Percentiles rank a stretch among this genome's conserved stretches.
phyloP scores from a whole-genome alignment of 768 basidiomycete genomes.

The Stropharia rugosoannulata region DNA sequence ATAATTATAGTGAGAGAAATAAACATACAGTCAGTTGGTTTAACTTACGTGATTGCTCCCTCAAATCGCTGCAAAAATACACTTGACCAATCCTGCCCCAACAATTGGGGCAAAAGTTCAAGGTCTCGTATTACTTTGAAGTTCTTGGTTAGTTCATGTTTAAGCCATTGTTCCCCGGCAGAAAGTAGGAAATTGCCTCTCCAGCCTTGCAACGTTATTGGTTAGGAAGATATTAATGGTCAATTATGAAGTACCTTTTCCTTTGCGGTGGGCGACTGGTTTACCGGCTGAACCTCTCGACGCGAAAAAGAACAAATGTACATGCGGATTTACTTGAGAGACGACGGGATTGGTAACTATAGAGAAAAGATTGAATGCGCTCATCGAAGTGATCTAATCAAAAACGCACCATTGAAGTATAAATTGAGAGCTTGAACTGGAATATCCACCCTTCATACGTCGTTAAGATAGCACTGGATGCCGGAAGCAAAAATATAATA shows the following conservation, averaged over 20 bases:
- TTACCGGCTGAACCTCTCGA: slow-evolving; percentile 86
- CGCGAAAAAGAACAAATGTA: slow-evolving; percentile 95
- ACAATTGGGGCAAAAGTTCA: slow-evolving; percentile 88
- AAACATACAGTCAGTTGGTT: slow-evolving; percentile 49
- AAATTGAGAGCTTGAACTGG: slow-evolving; percentile 85
- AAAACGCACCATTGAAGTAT: slow-evolving; percentile 74
- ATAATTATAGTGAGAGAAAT: slow-evolving; percentile 1
- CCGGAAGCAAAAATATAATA: slow-evolving; percentile 20
- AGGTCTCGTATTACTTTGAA: slow-evolving; percentile 98
- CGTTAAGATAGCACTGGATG: background rate
- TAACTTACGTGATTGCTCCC: slow-evolving; percentile 77
- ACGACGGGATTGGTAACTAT: slow-evolving; percentile 91
- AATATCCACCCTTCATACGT: slow-evolving; percentile 77
- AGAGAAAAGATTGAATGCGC: slow-evolving; percentile 6
- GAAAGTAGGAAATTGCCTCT: slow-evolving; percentile 91
- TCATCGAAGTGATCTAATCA: background rate
- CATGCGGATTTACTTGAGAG: slow-evolving; percentile 89
- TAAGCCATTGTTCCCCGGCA: slow-evolving; percentile 92
- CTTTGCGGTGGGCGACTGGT: slow-evolving; percentile 92
- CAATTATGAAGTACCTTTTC: slow-evolving; percentile 62
- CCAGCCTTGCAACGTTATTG: slow-evolving; percentile 59
- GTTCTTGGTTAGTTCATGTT: slow-evolving; percentile 94
- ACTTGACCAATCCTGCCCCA: slow-evolving; percentile 95
- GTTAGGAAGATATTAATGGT: background rate
- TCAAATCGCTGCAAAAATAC: slow-evolving; percentile 96